Percentiles rank a stretch among this genome's conserved stretches.
phyloP scores from a whole-genome alignment of 2,329 filamentous ascomycete genomes.

The Xylariaceae sp. region DNA sequence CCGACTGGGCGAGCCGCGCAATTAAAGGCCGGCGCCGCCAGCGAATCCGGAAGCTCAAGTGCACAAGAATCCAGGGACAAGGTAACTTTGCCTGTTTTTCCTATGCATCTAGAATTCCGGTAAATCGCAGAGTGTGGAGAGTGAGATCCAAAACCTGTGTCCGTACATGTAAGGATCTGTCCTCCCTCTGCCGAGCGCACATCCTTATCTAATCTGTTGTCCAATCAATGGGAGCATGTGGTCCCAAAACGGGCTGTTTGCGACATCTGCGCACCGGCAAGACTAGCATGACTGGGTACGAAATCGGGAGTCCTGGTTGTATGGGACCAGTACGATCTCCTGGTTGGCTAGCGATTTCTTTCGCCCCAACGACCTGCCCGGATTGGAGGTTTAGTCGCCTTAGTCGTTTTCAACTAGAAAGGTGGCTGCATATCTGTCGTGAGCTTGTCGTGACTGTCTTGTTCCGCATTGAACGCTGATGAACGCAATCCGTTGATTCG shows the following conservation, averaged over 20 bases:
- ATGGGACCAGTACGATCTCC: too few relatives aligned
- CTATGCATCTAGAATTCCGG: too few relatives aligned
- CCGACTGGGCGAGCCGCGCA: not conserved
- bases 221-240: conserved; percentile 37
- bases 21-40: conserved; percentile 14
- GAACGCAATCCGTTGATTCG: not conserved
- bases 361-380: too few relatives aligned
- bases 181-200: too few relatives aligned
- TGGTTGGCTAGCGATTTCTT: too few relatives aligned
- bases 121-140: too few relatives aligned
- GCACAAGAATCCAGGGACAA: conserved; percentile 1
- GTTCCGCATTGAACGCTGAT: not conserved
- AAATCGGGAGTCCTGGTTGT: too few relatives aligned
- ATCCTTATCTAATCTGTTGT: conserved; percentile 32
- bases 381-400: too few relatives aligned
- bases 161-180: too few relatives aligned
- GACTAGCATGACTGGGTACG: too few relatives aligned
- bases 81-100: conserved; percentile 1
- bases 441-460: not conserved
- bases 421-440: too few relatives aligned
- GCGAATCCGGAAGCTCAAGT: conserved; percentile 24
- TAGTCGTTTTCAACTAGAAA: too few relatives aligned
- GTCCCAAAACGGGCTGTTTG: conserved; percentile 21
- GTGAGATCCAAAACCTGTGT: not conserved
- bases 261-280: not conserved